phyloP scores from a whole-genome alignment of 208 protist genomes.

The Jaenimonas drosophilae region DNA sequence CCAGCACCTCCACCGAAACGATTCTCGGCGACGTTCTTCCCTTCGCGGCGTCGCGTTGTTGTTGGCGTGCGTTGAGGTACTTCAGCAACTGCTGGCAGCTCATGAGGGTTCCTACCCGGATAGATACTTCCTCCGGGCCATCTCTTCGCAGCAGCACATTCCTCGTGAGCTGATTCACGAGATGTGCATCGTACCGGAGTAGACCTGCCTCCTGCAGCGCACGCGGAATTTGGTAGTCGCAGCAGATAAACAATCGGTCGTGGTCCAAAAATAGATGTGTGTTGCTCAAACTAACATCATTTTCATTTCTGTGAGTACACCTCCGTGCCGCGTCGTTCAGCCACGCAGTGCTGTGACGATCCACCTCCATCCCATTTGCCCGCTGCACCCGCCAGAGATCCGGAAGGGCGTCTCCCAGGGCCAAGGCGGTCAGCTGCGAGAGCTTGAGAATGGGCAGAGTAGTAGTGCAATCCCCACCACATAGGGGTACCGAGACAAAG shows the following conservation, averaged over 20 bases:
- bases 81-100: conserved; percentile 33
- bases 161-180: conserved; percentile 30
- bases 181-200: conserved; percentile 36
- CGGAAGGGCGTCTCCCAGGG: conserved; percentile 38
- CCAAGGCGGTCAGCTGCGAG: conserved; percentile 59
- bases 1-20: conserved; percentile 20
- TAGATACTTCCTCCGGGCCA: conserved; percentile 43
- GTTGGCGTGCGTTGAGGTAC: conserved; percentile 11
- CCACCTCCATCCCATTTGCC: background rate
- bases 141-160: conserved; percentile 30
- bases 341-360: conserved; percentile 3
- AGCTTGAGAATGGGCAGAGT: conserved; percentile 64
- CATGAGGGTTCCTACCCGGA: conserved; percentile 53
- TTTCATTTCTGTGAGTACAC: too few relatives aligned
- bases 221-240: conserved; percentile 84
- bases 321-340: conserved; percentile 4
- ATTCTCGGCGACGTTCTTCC: conserved; percentile 1
- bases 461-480: background rate
- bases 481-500: conserved; percentile 10
- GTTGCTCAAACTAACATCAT: too few relatives aligned
- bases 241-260: conserved; percentile 58
- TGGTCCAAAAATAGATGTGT: conserved; percentile 32
- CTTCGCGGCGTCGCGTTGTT: background rate
- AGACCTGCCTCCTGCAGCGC: conserved; percentile 50
- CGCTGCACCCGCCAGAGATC: conserved; percentile 17